Evolutionary conservation across 202 grass and related monocot genomes (phyloP).

Genomic region (Elaeis oleifera): DNA sequence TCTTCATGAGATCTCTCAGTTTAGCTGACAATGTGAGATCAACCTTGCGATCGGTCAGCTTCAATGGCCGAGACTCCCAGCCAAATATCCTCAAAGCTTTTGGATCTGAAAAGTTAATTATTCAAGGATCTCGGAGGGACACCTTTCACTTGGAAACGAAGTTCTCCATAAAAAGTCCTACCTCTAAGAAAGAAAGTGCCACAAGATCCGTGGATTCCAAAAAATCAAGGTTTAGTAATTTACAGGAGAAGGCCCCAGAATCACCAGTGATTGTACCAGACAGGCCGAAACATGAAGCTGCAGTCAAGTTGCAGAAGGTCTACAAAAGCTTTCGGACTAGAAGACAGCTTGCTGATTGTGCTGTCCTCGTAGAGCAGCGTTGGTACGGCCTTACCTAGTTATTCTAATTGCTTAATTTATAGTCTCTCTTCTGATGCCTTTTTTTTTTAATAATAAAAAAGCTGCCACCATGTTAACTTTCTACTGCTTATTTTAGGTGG

Average conservation of each 20-base stretch:
- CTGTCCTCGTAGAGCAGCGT: conserved; percentile 61
- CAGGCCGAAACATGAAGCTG: conserved; percentile 61
- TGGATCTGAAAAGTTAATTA: conserved; percentile 24
- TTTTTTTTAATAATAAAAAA: too few species aligned
- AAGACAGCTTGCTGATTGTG: conserved; percentile 71
- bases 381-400: conserved; percentile 36
- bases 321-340: conserved; percentile 89
- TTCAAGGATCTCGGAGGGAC: conserved; percentile 34
- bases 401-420: too few species aligned
- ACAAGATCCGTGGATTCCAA: neutral
- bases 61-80: conserved; percentile 5
- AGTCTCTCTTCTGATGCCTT: too few species aligned
- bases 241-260: conserved; percentile 19
- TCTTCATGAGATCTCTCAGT: neutral
- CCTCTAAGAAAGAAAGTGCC: conserved; percentile 8
- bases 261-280: conserved; percentile 16
- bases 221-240: conserved; percentile 32
- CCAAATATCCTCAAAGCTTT: neutral
- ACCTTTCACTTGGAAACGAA: conserved; percentile 33
- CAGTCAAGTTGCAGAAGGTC: conserved; percentile 78
- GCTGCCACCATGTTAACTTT: neutral
- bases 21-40: conserved; percentile 1
- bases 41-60: neutral
- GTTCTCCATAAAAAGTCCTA: conserved; percentile 29
- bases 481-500: conserved; percentile 34